phyloP scores from a whole-genome alignment of 2,329 filamentous ascomycete species.

The Ceratocystis ficicola region DNA sequence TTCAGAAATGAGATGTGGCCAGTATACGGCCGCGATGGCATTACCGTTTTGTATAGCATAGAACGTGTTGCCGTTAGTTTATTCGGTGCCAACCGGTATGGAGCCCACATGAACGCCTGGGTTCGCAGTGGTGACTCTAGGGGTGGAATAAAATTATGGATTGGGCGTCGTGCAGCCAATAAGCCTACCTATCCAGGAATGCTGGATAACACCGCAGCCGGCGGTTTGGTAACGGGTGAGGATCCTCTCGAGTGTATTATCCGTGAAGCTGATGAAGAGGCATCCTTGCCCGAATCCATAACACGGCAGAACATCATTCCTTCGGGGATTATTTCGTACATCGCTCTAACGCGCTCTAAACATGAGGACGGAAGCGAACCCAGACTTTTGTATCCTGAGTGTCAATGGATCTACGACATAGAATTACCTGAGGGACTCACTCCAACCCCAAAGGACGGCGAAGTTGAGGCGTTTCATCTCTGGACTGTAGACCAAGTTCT shows the following conservation, averaged over 20 bases:
- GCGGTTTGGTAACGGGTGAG: slow-evolving; percentile 66
- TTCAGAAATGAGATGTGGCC: slow-evolving; percentile 77
- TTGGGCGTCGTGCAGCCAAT: slow-evolving; percentile 58
- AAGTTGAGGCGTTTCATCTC: slow-evolving; percentile 76
- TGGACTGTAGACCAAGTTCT: slow-evolving; percentile 66
- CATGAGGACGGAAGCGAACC: slow-evolving; percentile 31
- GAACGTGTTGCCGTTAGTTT: slow-evolving; percentile 64
- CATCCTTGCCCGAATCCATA: slow-evolving; percentile 58
- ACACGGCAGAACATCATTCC: slow-evolving; percentile 49
- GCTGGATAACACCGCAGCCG: slow-evolving; percentile 87
- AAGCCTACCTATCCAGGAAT: slow-evolving; percentile 89
- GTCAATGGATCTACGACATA: slow-evolving; percentile 83
- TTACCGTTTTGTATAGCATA: slow-evolving; percentile 55
- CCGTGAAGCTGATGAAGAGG: slow-evolving; percentile 81
- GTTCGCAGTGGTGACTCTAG: slow-evolving; percentile 32
- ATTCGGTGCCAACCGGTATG: slow-evolving; percentile 66
- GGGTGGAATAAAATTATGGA: slow-evolving; percentile 65
- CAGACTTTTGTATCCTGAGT: slow-evolving; percentile 76
- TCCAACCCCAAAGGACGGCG: slow-evolving; percentile 70
- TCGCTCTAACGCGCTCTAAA: slow-evolving; percentile 56
- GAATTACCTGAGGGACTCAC: slow-evolving; percentile 56
- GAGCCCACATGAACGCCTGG: slow-evolving; percentile 71
- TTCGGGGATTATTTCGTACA: slow-evolving; percentile 68
- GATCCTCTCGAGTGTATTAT: slow-evolving; percentile 69
- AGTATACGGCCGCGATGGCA: slow-evolving; percentile 52